phyloP scores from a whole-genome alignment of 1,284 basidiomycete species.

The Apiotrichum mycotoxinovorans region DNA sequence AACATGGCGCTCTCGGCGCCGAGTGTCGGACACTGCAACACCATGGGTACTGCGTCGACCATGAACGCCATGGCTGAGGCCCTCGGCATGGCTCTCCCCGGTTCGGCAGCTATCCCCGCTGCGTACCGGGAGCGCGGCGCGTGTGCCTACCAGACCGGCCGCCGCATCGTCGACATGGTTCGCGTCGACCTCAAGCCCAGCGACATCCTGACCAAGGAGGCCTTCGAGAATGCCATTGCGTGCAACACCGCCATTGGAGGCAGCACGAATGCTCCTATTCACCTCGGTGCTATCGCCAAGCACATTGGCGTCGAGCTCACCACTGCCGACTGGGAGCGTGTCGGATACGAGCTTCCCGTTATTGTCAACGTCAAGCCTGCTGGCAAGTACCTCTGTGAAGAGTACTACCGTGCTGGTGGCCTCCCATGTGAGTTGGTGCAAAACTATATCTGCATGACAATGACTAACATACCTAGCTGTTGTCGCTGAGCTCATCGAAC shows the following conservation, averaged over 20 bases:
- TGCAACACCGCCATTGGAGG: conserved; percentile 80
- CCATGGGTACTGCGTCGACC: conserved; percentile 54
- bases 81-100: conserved; percentile 85
- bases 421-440: conserved; percentile 37
- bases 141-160: conserved; percentile 67
- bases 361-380: conserved; percentile 46
- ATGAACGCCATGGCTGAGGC: conserved; percentile 88
- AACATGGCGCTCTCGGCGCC: conserved; percentile 43
- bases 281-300: conserved; percentile 47
- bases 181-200: conserved; percentile 83
- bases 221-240: conserved; percentile 88
- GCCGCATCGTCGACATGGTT: conserved; percentile 74
- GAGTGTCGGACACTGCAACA: conserved; percentile 47
- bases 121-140: conserved; percentile 44
- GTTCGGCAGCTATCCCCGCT: conserved; percentile 79
- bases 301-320: conserved; percentile 43
- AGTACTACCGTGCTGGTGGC: conserved; percentile 48
- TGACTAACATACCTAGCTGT: conserved; percentile 23
- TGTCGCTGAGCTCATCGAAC: conserved; percentile 40
- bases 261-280: conserved; percentile 73
- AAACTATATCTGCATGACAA: neutral
- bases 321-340: conserved; percentile 43
- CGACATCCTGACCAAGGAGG: conserved; percentile 85
- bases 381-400: conserved; percentile 46
- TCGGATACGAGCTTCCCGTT: conserved; percentile 44